These are phyloP conservation scores for Taphrina deformans DNA, from an alignment of 1,139 yeast species.

Conservation along the genomic window DNA sequence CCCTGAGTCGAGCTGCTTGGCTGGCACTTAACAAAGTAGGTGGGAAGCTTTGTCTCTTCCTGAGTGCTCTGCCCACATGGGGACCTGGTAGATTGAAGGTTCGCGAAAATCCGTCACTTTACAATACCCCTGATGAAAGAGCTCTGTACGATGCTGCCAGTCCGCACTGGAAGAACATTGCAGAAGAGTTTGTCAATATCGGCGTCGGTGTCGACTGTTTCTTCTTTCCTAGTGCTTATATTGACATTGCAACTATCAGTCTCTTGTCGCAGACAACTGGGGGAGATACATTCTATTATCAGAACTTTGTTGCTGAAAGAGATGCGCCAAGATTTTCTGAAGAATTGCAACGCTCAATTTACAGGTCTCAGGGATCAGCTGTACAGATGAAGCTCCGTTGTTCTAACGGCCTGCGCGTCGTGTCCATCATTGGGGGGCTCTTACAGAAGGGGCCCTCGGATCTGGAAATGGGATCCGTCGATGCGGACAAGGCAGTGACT, in stretches of 20 bases:
- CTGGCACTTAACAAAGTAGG: constrained; percentile 62
- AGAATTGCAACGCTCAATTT: constrained; percentile 52
- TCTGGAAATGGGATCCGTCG: constrained; percentile 69
- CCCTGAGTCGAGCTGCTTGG: constrained; percentile 71
- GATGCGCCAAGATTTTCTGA: constrained; percentile 69
- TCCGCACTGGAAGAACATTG: constrained; percentile 62
- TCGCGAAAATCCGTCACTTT: constrained; percentile 49
- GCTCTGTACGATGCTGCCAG: constrained; percentile 59
- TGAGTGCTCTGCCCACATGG: constrained; percentile 72
- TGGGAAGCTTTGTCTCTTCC: constrained; percentile 72
- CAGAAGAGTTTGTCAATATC: constrained; percentile 57
- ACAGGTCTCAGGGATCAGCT: constrained; percentile 63
- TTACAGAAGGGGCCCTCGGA: constrained; percentile 50
- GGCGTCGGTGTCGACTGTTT: constrained; percentile 79
- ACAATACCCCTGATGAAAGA: constrained; percentile 57
- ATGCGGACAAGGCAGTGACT: constrained; percentile 66
- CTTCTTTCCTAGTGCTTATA: constrained; percentile 62
- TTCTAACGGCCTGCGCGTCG: constrained; percentile 82
- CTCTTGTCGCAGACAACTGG: constrained; percentile 69
- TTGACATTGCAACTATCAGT: constrained; percentile 75
- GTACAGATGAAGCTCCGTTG: constrained; percentile 83
- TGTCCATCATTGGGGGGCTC: constrained; percentile 69
- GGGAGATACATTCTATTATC: constrained; percentile 66
- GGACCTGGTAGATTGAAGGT: constrained; percentile 77
- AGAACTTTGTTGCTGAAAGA: constrained; percentile 64